Base-by-base conservation (phyloP, 176 grass and related monocot genomes). In the Carex myosuroides region DNA sequence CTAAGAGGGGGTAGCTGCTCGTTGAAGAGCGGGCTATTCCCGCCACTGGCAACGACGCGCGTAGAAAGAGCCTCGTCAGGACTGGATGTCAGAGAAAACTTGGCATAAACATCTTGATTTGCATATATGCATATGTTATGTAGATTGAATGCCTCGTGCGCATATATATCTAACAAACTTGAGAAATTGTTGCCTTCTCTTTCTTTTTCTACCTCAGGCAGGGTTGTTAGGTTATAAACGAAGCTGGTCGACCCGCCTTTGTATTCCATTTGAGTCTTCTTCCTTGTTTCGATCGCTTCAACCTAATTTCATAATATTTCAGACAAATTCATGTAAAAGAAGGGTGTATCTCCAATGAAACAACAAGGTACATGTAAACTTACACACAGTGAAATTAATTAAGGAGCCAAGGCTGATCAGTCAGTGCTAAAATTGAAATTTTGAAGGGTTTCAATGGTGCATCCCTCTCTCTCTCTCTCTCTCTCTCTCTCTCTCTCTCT, bases 121-220 rank as follows among this genome's bases (percentile, higher is more conserved):
- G 89, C 95, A 89, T 94, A 97, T 87, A 97, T 93, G 85, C 95
- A 93, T 86, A 94, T 93, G 90, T 97, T 94, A 87, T 87, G 88
- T 83, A 92, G 90, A 71, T 86, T 77, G 6, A 90, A 55, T 4
- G 95, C 95, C 21, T 90, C 56, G 71, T 97, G 95, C 70, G 90
- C 92, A 81, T 91, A 91, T 42, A 94, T 88, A 73, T 94, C 90
- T 48, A 97, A 60, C 16, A 90, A 39, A 32, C 86, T 90, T 0
- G 85, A 83, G 17, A 74, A 60, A 0, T 8, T 54, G 14, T 60
- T 24, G 79, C 14, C 42, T 10, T 39, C 61, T 13, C 48, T 74
- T 12, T 84, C 80, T 2, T 80, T 68, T 0, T 68, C 79, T 44
- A 68, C 81, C 6, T 68, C 64, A 10, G 69, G 16, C 73, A 78